Base-by-base conservation (phyloP, 1,139 yeast species). In the Saccharomyces uvarum region DNA sequence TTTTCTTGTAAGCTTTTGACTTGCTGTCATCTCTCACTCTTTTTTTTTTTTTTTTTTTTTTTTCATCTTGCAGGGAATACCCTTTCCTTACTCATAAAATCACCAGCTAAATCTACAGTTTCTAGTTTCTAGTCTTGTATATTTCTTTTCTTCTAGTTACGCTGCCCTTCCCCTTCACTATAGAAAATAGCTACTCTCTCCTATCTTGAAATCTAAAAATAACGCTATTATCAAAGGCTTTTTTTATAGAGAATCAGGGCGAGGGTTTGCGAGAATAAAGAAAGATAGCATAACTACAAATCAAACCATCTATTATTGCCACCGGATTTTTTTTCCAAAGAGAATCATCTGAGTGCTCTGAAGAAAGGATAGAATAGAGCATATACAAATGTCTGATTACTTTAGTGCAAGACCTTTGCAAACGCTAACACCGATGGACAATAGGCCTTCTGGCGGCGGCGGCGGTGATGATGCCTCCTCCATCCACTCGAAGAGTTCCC, bases 401-500 rank as follows among this genome's bases (percentile, higher is more conserved):
- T 61, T 62, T 51, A 62, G 63, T 51, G 54, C 56, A 19, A 54
- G 48, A 49, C 60, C 58, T 26, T n/a, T 49, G 44, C 44, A 38
- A 19, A 38, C 44, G 44, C 44, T 38, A 26, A 38, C 44, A 24
- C 44, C 44, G 44, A 38, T 38, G 44, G 44, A 13, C 9, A 38
- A 38, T 38, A 38, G 21, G 44, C 44, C 44, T 4, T 31, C 46
- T 5, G 42, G 24, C 42, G 49, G 26, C 28, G 51, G 49, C n/a
- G 56, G 42, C 8, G 50, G 49, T 42, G 56, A 53, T 32, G 67
- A 63, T 48, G 54, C 59, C 2, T 54, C 56, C 38, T 61, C 66
- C 13, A 46, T 60, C 13, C 62, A 58, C 21, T 65, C 68, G 5
- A 50, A 52, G 19, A 63, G 60, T 24, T 62, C 68, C 7, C 59